phyloP scores from a whole-genome alignment of 805 yeast genomes.

The Ogataea pilisensis region DNA sequence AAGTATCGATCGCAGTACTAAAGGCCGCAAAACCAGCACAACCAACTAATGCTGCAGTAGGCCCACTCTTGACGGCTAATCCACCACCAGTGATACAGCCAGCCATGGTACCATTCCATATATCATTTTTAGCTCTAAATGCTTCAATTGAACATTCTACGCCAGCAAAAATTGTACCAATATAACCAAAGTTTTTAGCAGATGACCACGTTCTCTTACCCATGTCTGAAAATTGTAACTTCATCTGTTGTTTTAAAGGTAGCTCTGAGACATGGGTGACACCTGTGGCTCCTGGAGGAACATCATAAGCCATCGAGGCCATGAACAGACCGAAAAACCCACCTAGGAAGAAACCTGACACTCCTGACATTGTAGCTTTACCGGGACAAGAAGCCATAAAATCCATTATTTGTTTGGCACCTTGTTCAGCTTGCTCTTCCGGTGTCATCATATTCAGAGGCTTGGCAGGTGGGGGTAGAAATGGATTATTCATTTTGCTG shows the following conservation, averaged over 20 bases:
- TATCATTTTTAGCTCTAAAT: conserved; percentile 82
- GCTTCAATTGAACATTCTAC: conserved; percentile 89
- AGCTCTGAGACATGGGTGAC: conserved; percentile 63
- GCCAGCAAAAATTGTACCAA: conserved; percentile 88
- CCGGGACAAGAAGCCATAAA: conserved; percentile 95
- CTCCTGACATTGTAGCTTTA: conserved; percentile 87
- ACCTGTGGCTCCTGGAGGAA: conserved; percentile 54
- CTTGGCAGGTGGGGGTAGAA: conserved; percentile 41
- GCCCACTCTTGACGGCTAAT: conserved; percentile 86
- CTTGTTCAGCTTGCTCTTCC: conserved; percentile 90
- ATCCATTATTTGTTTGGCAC: conserved; percentile 77
- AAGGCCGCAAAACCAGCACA: conserved; percentile 98
- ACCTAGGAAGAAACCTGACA: conserved; percentile 89
- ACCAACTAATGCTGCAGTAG: conserved; percentile 85
- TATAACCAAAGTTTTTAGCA: conserved; percentile 91
- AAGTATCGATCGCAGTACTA: conserved; percentile 82
- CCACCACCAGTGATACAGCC: conserved; percentile 98
- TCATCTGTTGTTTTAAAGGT: conserved; percentile 91
- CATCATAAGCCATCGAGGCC: conserved; percentile 86
- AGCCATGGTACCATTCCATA: conserved; percentile 86
- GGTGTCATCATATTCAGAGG: conserved; percentile 70
- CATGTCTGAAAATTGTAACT: conserved; percentile 87
- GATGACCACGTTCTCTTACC: conserved; percentile 80
- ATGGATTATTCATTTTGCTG: conserved; percentile 31
- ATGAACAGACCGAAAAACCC: conserved; percentile 94